These are phyloP conservation scores for Reticulomyxa filosa DNA, from an alignment of 78 protist genomes.

Conservation along the genomic window DNA sequence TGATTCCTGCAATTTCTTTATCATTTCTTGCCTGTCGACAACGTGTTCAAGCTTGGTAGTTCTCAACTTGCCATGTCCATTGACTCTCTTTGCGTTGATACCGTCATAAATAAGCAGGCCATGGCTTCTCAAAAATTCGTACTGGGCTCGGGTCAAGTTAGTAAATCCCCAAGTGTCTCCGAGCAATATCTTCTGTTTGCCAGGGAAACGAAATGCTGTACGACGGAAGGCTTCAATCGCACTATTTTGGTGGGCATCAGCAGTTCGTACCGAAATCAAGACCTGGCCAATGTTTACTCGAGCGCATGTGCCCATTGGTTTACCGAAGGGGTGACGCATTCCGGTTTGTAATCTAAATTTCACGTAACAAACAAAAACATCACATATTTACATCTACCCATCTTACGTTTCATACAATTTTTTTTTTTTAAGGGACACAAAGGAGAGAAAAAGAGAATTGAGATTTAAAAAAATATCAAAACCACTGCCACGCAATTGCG, in stretches of 20 bases:
- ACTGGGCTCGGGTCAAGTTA: conserved; percentile 46
- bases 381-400: neutral
- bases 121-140: conserved; percentile 24
- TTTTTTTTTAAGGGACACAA: neutral
- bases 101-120: conserved; percentile 57
- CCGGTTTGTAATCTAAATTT: conserved; percentile 86
- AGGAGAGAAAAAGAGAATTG: neutral
- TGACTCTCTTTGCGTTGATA: neutral
- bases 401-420: neutral
- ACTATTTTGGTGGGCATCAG: conserved; percentile 33
- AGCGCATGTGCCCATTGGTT: conserved; percentile 87
- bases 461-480: neutral
- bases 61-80: conserved; percentile 1
- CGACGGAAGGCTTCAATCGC: conserved; percentile 93
- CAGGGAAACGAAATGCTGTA: conserved; percentile 93
- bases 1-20: no score
- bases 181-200: conserved; percentile 81
- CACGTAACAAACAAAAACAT: no score
- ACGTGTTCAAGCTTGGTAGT: no score
- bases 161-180: conserved; percentile 97
- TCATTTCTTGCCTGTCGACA: no score
- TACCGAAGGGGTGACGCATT: conserved; percentile 97
- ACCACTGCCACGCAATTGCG: no score
- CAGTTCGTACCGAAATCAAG: conserved; percentile 81
- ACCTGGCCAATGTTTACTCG: conserved; percentile 92